Evolutionary conservation across 2,329 filamentous ascomycete genomes (phyloP).

Genomic region (Paecilomyces variotii): DNA sequence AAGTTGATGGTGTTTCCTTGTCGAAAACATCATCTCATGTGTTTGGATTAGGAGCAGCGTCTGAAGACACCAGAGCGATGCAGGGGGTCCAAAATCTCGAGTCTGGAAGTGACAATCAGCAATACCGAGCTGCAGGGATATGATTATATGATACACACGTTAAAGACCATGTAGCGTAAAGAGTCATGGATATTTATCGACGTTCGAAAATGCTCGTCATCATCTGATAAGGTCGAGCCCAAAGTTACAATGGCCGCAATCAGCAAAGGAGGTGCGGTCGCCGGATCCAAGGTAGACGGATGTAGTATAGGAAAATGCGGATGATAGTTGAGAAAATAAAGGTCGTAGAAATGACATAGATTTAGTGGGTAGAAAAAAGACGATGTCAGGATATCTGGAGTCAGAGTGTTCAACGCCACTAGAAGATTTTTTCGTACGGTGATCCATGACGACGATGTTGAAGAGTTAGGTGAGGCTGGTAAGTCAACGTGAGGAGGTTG

Average conservation of each 20-base stretch:
- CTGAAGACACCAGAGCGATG: constrained; percentile 20
- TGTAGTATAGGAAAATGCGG: constrained; percentile 21
- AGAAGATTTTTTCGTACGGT: constrained; percentile 11
- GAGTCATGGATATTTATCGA: constrained; percentile 16
- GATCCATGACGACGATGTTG: constrained; percentile 11
- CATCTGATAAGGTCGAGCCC: constrained; percentile 15
- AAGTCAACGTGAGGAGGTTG: constrained; percentile 8
- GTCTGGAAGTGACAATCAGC: constrained; percentile 5
- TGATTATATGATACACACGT: constrained; percentile 4
- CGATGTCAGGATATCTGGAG: constrained; percentile 9
- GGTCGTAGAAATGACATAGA: constrained; percentile 13
- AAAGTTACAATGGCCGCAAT: constrained; percentile 18
- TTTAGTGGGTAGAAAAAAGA: constrained; percentile 17
- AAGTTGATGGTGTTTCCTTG: constrained; percentile 19
- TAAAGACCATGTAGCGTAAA: constrained; percentile 17
- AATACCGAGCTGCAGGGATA: background rate
- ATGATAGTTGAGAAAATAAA: constrained; percentile 20
- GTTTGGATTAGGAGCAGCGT: constrained; percentile 18
- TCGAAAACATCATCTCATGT: constrained; percentile 19
- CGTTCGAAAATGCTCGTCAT: constrained; percentile 12
- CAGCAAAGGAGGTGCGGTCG: constrained; percentile 13
- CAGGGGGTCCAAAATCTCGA: constrained; percentile 16
- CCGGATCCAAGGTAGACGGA: constrained; percentile 11
- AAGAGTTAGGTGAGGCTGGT: constrained; percentile 5
- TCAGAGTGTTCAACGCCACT: constrained; percentile 10